Evolutionary conservation across 208 protist genomes (phyloP), one percentile per base, ranked within the genome.

Genomic region (Endotrypanum monterogeii): DNA sequence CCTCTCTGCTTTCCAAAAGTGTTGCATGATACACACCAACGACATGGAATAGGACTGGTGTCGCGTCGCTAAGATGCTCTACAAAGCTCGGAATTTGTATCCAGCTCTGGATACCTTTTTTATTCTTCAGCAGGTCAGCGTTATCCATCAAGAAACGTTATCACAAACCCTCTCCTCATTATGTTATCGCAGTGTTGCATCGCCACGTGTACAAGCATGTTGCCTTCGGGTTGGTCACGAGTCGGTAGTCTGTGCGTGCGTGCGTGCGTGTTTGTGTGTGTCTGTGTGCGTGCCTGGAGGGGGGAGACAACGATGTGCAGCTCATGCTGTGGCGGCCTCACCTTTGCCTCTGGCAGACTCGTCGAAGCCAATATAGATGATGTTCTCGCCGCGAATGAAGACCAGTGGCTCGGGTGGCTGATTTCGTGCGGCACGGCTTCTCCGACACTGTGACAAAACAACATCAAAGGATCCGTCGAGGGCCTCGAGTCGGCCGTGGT

Each of bases 321-420:
- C 35, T 63, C 58, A 63, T 35, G 30, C 39, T 12, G 32, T 67
- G 41, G 52, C 25, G 52, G 58, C 30, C 11, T 25, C 35, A 14
- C 30, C 62, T 18, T 32, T 50, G 20, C 48, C 28, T 30, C 46
- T 25, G 28, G 18, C 16, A 6, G 37, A 46, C 39, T 79, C 76
- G 52, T 90, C 73, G 67, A 94, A 96, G 14, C 81, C 85, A 67
- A 96, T 81, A 79, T 89, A 94, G 56, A 96, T 55, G 16, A 96
- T 87, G 37, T 85, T 81, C 69, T 96, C 91, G 35, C 91, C 91
- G 3, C 91, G 82, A n/a, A 96, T 76, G 71, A 96, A 92, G 2
- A 83, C 79, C 0, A 71, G 73, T 1, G 73, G 35, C 55, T 88
- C 81, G 6, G 41, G 50, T 52, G 54, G 32, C 25, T 58, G 51